Conservation (phyloP, 1,284 basidiomycete genomes). For the Ganoderma leucocontextum region DNA sequence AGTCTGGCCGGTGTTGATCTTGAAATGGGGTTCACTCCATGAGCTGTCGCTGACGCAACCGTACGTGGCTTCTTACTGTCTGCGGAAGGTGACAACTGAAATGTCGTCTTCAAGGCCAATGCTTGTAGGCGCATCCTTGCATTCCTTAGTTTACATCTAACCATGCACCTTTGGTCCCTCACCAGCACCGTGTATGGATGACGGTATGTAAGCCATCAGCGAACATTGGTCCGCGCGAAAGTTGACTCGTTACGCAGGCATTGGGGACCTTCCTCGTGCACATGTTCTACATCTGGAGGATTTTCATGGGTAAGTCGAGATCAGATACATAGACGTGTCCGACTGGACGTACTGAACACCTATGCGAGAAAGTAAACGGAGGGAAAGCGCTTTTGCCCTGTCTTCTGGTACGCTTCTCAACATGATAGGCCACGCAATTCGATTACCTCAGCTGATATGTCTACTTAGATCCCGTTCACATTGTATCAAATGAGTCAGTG, state of each 20-base stretch:
- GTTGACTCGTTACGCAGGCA: neutral
- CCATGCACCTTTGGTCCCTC: neutral
- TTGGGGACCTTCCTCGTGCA: neutral
- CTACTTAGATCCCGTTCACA: neutral
- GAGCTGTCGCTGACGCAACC: neutral
- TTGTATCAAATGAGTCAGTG: neutral
- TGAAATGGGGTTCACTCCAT: neutral
- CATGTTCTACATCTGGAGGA: conserved; percentile 7
- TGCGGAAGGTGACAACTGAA: neutral
- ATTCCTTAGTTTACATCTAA: neutral
- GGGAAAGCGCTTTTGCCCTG: no score
- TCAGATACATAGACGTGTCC: no score
- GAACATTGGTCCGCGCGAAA: no score
- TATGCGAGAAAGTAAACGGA: no score
- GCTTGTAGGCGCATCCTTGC: neutral
- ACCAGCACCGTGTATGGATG: neutral
- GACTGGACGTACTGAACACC: no score
- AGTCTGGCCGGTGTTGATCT: conserved; percentile 10
- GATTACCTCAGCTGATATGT: neutral
- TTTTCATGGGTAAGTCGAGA: no score
- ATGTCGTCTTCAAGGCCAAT: neutral
- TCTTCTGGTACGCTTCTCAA: neutral
- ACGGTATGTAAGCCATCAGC: neutral
- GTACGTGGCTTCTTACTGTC: neutral
- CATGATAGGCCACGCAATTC: neutral